These are phyloP conservation scores for Strobilomyces dryophilus DNA, from an alignment of 768 basidiomycete genomes.

Conservation along the genomic window DNA sequence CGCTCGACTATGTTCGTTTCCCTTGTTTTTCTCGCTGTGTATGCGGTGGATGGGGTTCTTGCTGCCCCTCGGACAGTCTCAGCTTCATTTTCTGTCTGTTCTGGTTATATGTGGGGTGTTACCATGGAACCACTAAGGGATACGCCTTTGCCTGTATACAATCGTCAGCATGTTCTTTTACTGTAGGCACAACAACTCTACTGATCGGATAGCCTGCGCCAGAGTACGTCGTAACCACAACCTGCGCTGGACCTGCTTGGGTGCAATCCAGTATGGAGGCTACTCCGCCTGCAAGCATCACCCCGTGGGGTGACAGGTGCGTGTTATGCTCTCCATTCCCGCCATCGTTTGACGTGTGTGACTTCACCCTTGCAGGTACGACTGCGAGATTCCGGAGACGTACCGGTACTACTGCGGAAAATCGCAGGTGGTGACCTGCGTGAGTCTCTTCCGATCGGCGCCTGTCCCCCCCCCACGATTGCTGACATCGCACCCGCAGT, in stretches of 20 bases:
- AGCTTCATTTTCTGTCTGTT: constrained; percentile 3
- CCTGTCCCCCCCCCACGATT: neutral
- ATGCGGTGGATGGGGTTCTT: neutral
- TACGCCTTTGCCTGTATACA: constrained; percentile 10
- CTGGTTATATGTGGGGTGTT: constrained; percentile 16
- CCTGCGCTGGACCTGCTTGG: constrained; percentile 16
- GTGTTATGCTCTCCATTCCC: neutral
- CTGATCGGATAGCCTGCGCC: neutral
- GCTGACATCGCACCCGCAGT: constrained; percentile 4
- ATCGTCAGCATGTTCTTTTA: constrained; percentile 6
- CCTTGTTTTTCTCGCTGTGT: constrained; percentile 2
- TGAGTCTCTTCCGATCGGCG: constrained; percentile 2
- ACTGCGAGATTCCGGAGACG: constrained; percentile 9
- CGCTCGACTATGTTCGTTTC: neutral
- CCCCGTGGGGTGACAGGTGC: constrained; percentile 7
- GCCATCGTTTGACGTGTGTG: neutral
- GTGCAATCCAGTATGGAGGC: constrained; percentile 15
- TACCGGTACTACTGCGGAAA: constrained; percentile 8
- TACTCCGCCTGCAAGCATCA: constrained; percentile 13
- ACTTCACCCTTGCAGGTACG: constrained; percentile 7
- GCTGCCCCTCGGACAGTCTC: neutral
- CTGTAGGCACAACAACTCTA: neutral
- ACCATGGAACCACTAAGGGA: constrained; percentile 4
- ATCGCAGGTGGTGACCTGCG: constrained; percentile 12
- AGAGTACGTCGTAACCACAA: constrained; percentile 11